These are phyloP conservation scores for Echium plantagineum DNA, from an alignment of 257 asterid genomes.

Conservation along the genomic window DNA sequence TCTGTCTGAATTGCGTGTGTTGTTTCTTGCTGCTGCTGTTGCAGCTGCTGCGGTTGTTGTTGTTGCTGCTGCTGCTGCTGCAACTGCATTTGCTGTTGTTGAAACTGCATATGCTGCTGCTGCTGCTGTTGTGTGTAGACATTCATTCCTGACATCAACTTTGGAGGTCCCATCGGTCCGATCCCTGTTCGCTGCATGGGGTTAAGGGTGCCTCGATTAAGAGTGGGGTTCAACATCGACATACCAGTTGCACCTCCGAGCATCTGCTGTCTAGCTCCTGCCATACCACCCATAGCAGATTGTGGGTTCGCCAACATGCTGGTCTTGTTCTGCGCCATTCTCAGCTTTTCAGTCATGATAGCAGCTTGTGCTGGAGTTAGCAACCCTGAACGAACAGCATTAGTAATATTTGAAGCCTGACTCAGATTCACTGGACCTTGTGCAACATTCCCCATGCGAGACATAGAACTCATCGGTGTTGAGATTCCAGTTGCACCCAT, in stretches of 20 bases:
- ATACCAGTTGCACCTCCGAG: slow-evolving; percentile 48
- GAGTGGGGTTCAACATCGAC: slow-evolving; percentile 50
- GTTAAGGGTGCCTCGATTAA: slow-evolving; percentile 55
- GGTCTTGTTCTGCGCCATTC: slow-evolving; percentile 31
- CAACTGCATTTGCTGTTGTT: background rate
- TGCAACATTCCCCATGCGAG: slow-evolving; percentile 53
- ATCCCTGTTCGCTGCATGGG: slow-evolving; percentile 58
- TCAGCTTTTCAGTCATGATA: slow-evolving; percentile 24
- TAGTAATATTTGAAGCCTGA: slow-evolving; percentile 45
- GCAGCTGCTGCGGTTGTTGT: slow-evolving; percentile 25
- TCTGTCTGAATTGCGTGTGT: slow-evolving; percentile 35
- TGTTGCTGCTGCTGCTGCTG: slow-evolving; percentile 27
- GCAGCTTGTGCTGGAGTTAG: slow-evolving; percentile 30
- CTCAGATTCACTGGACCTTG: slow-evolving; percentile 51
- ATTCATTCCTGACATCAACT: slow-evolving; percentile 50
- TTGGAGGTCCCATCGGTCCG: slow-evolving; percentile 93
- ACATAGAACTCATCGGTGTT: slow-evolving; percentile 50
- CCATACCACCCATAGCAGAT: slow-evolving; percentile 37
- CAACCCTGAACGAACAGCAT: slow-evolving; percentile 38
- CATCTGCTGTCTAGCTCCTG: slow-evolving; percentile 62
- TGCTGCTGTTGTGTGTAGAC: slow-evolving; percentile 56
- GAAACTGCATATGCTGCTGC: slow-evolving; percentile 12
- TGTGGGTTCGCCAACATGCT: slow-evolving; percentile 49
- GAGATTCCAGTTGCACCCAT: slow-evolving; percentile 62
- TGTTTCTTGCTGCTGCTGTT: slow-evolving; percentile 15